Evolutionary conservation across 805 yeast species (phyloP).

Genomic region (Candida germanica): DNA sequence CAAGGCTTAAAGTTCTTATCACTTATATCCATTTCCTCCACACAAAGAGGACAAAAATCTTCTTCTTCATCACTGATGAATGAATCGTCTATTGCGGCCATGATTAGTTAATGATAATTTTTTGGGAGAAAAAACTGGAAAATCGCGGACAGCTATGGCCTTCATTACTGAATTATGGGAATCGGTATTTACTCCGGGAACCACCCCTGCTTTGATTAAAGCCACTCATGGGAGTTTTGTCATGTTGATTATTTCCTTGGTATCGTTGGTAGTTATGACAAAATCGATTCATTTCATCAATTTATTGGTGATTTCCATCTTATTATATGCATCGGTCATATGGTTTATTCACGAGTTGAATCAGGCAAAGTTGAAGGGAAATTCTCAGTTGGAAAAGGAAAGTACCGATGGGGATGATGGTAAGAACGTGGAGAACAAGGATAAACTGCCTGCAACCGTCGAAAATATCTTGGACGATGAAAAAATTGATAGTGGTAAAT

Average conservation of each 20-base stretch:
- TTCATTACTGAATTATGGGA: constrained; percentile 78
- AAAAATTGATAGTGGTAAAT: too few relatives aligned
- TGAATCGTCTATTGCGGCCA: constrained; percentile 45
- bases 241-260: constrained; percentile 55
- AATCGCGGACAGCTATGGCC: constrained; percentile 19
- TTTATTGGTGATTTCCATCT: constrained; percentile 51
- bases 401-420: constrained; percentile 6
- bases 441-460: neutral
- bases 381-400: constrained; percentile 31
- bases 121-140: neutral
- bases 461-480: neutral
- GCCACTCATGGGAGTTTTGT: constrained; percentile 87
- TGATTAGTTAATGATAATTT: constrained; percentile 8
- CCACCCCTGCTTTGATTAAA: constrained; percentile 80
- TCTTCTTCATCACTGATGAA: constrained; percentile 78
- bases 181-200: constrained; percentile 88
- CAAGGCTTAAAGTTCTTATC: constrained; percentile 98
- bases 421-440: too few relatives aligned
- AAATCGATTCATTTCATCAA: constrained; percentile 65
- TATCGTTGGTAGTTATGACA: constrained; percentile 56
- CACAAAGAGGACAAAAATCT: constrained; percentile 86
- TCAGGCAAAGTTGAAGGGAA: constrained; percentile 43
- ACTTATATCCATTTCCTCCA: constrained; percentile 95
- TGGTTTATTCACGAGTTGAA: constrained; percentile 83
- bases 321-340: constrained; percentile 74